Conservation (phyloP, 1,284 basidiomycete genomes). For the Ustilago shanxiensis region DNA sequence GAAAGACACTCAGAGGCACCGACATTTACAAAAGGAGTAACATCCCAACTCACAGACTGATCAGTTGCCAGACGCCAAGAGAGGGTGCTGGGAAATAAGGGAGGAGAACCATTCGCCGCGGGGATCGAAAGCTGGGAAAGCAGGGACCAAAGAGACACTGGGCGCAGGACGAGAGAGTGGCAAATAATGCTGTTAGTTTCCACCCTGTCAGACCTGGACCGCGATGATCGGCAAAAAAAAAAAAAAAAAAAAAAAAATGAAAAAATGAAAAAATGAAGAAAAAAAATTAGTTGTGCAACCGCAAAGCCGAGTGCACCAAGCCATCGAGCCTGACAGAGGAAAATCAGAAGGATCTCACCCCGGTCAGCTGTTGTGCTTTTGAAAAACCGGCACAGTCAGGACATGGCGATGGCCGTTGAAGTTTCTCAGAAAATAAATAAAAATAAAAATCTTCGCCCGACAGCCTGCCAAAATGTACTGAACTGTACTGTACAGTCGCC, state of each 20-base stretch:
- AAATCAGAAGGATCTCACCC: not conserved
- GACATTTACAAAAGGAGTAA: too few species aligned
- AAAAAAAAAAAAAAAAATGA: too few species aligned
- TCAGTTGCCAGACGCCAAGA: constrained; percentile 7
- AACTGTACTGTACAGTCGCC: too few species aligned
- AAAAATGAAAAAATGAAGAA: too few species aligned
- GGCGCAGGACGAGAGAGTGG: constrained; percentile 12
- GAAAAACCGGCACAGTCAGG: not conserved
- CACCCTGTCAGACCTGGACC: not conserved
- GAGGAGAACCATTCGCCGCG: too few species aligned
- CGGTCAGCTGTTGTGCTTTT: not conserved
- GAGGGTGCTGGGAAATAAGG: not conserved
- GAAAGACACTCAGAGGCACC: constrained; percentile 2
- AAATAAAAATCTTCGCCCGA: not conserved
- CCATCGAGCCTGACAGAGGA: not conserved
- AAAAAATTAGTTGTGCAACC: not conserved
- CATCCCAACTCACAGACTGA: not conserved
- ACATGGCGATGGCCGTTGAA: not conserved
- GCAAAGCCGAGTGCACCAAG: not conserved
- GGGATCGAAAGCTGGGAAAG: constrained; percentile 20
- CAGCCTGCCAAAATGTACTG: too few species aligned
- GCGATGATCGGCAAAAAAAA: not conserved
- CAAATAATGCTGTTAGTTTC: constrained; percentile 9
- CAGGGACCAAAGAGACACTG: not conserved
- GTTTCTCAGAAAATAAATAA: not conserved